Evolutionary conservation across 768 basidiomycete species (phyloP).

Genomic region (Russula emetica): DNA sequence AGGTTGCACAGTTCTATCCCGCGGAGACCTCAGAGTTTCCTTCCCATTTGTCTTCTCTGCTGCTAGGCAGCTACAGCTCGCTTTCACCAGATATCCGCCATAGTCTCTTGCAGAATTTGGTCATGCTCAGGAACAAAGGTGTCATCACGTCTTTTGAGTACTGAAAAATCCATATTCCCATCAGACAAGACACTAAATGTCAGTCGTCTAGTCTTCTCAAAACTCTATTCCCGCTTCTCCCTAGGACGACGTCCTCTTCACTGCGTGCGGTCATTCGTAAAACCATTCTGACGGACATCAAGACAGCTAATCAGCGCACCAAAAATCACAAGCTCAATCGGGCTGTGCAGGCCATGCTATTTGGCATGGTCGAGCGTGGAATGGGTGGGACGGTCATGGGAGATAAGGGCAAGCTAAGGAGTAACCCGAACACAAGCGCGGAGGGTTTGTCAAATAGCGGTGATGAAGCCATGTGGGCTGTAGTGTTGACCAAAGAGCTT

Average conservation of each 20-base stretch:
- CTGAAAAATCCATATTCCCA: conserved; percentile 32
- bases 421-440: conserved; percentile 36
- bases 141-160: conserved; percentile 92
- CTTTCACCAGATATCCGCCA: conserved; percentile 80
- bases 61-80: conserved; percentile 72
- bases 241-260: conserved; percentile 83
- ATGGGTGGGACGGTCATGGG: conserved; percentile 78
- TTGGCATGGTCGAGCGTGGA: conserved; percentile 92
- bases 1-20: conserved; percentile 94
- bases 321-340: conserved; percentile 96
- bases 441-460: conserved; percentile 46
- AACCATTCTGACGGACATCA: conserved; percentile 91
- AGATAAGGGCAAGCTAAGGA: conserved; percentile 74
- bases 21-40: conserved; percentile 86
- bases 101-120: conserved; percentile 82
- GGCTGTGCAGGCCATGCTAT: conserved; percentile 92
- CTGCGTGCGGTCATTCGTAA: conserved; percentile 84
- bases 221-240: conserved; percentile 89
- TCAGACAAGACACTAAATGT: conserved; percentile 2
- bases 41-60: conserved; percentile 66
- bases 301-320: conserved; percentile 78
- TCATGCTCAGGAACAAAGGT: conserved; percentile 89
- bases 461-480: conserved; percentile 97
- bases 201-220: conserved; percentile 65
- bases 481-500: conserved; percentile 87